A percentile compares a stretch with the other conserved stretches of the same genome.
Evolutionary conservation across 2,329 filamentous ascomycete genomes (phyloP).

Genomic region (Sporothrix humicola): DNA sequence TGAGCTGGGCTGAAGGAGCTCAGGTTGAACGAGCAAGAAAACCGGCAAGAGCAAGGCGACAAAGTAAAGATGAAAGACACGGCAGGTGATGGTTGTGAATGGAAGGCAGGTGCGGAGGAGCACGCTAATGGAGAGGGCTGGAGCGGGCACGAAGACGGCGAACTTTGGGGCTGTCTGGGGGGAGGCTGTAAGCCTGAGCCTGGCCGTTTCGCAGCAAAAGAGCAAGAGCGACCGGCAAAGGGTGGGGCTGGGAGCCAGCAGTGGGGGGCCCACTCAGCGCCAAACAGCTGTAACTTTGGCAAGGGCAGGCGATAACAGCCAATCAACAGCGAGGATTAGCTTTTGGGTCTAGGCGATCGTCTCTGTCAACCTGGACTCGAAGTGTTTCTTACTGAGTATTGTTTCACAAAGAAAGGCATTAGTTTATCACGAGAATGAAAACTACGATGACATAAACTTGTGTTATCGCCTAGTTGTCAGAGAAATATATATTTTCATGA

Average conservation of each 20-base stretch:
- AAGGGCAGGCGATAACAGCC: not conserved
- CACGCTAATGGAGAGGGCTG: constrained; percentile 22
- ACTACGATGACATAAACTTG: too few relatives aligned
- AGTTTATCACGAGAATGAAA: too few relatives aligned
- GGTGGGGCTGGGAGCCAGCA: constrained; percentile 13
- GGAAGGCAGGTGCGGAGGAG: constrained; percentile 22
- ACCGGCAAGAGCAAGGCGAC: not conserved
- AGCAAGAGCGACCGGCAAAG: constrained; percentile 7
- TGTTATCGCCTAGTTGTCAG: too few relatives aligned
- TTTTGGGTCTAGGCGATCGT: not conserved
- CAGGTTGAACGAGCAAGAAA: not conserved
- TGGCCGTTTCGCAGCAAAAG: not conserved
- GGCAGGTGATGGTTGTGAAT: not conserved
- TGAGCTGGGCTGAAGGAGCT: constrained; percentile 2
- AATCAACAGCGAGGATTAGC: constrained; percentile 6
- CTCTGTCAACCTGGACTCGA: not conserved
- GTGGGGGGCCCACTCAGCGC: constrained; percentile 26
- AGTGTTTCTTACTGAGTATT: constrained; percentile 7
- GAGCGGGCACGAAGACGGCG: constrained; percentile 1
- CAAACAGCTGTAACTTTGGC: not conserved
- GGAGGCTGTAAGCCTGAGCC: constrained; percentile 13
- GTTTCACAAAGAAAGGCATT: not conserved
- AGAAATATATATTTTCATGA: too few relatives aligned
- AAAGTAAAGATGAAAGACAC: not conserved
- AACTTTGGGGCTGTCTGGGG: not conserved